Evolutionary conservation across 2,329 filamentous ascomycete genomes (phyloP).

Genomic region (Fusarium armeniacum): DNA sequence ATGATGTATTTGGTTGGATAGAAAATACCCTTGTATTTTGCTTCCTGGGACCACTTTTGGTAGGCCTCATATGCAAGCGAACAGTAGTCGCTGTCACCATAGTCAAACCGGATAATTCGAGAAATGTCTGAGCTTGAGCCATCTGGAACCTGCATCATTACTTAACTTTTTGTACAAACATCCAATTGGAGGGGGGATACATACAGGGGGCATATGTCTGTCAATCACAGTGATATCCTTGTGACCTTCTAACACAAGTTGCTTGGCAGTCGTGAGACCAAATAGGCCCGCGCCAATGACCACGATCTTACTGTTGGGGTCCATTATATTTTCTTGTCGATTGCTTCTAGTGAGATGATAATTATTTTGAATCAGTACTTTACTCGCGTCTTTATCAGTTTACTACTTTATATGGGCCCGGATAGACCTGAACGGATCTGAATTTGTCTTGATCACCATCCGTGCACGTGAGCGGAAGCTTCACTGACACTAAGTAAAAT

Average conservation of each 20-base stretch:
- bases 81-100: conserved; percentile 72
- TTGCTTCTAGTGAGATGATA: neutral
- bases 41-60: conserved; percentile 18
- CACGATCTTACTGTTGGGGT: conserved; percentile 40
- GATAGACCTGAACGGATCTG: neutral
- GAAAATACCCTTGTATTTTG: conserved; percentile 38
- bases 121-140: conserved; percentile 56
- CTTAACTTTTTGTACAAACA: neutral
- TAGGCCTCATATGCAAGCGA: conserved; percentile 61
- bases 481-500: neutral
- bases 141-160: conserved; percentile 46
- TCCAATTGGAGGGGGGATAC: neutral
- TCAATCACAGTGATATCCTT: conserved; percentile 55
- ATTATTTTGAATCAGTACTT: neutral
- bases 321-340: neutral
- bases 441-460: neutral
- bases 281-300: conserved; percentile 53
- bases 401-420: conserved; percentile 10
- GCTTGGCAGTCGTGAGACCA: conserved; percentile 50
- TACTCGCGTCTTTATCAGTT: neutral
- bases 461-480: conserved; percentile 28
- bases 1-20: conserved; percentile 24
- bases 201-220: conserved; percentile 52
- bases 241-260: conserved; percentile 49
- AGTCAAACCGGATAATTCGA: conserved; percentile 65